phyloP scores from a whole-genome alignment of 2,329 filamentous ascomycete species.

The Pezicula carpinea region DNA sequence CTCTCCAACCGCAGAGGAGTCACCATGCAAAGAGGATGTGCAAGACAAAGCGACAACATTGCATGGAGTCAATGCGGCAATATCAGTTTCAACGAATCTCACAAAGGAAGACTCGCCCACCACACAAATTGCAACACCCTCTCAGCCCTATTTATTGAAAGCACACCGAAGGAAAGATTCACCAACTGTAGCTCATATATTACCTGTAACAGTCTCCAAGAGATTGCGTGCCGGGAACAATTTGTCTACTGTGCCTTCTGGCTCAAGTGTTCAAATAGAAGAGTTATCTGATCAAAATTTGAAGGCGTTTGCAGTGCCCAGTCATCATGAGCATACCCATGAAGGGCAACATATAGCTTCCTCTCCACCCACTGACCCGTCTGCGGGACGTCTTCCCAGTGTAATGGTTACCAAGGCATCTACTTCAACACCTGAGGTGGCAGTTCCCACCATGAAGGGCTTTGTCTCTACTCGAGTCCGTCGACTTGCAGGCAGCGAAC shows the following conservation, averaged over 20 bases:
- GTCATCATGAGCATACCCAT: no score
- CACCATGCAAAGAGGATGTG: constrained; percentile 4
- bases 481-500: constrained; percentile 15
- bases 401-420: not conserved
- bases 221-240: no score
- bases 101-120: no score
- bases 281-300: not conserved
- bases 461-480: not conserved
- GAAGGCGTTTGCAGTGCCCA: no score
- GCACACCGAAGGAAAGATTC: no score
- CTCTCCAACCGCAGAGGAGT: constrained; percentile 21
- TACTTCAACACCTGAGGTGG: not conserved
- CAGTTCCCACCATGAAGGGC: not conserved
- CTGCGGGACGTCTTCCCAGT: not conserved
- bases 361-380: not conserved
- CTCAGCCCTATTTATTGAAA: not conserved
- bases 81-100: not conserved
- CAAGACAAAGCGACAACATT: not conserved
- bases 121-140: not conserved
- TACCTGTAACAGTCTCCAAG: no score
- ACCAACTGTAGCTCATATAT: no score
- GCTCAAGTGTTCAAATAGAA: not conserved
- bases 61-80: not conserved
- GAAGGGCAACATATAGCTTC: not conserved
- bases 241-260: no score